A percentile compares a stretch with the other conserved stretches of the same genome.
phyloP scores from a whole-genome alignment of 2,329 filamentous ascomycete species.

The Dryadomyces sulphureus region DNA sequence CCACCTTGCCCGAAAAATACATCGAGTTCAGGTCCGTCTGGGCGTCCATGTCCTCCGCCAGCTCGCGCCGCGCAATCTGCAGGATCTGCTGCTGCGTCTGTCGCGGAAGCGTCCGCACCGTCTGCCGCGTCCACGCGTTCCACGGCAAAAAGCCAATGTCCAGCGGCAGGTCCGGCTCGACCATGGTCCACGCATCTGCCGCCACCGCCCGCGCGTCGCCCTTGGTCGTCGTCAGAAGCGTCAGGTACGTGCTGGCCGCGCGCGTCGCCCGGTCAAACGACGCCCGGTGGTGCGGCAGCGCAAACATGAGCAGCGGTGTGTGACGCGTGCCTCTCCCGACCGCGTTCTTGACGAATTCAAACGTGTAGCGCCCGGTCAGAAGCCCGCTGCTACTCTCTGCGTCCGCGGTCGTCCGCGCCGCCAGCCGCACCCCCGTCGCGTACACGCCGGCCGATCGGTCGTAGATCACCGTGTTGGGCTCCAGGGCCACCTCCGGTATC shows the following conservation, averaged over 20 bases:
- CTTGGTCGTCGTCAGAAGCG: constrained; percentile 72
- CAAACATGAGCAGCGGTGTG: constrained; percentile 61
- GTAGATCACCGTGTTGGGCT: constrained; percentile 33
- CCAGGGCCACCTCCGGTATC: constrained; percentile 35
- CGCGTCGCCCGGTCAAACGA: constrained; percentile 50
- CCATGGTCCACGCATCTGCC: constrained; percentile 62
- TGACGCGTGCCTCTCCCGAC: constrained; percentile 37
- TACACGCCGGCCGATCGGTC: constrained; percentile 68
- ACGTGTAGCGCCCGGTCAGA: constrained; percentile 53
- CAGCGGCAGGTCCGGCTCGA: constrained; percentile 57
- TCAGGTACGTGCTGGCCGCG: constrained; percentile 38
- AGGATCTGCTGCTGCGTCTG: constrained; percentile 45
- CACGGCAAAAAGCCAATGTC: constrained; percentile 70
- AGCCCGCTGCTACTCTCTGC: constrained; percentile 26
- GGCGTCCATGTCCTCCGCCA: constrained; percentile 53
- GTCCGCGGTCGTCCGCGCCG: constrained; percentile 26
- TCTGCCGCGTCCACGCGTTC: constrained; percentile 35
- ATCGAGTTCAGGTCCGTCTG: constrained; percentile 71
- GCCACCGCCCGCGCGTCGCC: constrained; percentile 60
- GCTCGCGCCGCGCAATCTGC: constrained; percentile 51
- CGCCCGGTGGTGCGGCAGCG: constrained; percentile 69
- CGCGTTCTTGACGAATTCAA: constrained; percentile 52
- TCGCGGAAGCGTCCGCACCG: constrained; percentile 30
- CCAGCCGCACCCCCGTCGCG: constrained; percentile 46
- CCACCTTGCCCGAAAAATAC: constrained; percentile 80